Percentiles rank a stretch among this genome's conserved stretches.
phyloP scores from a whole-genome alignment of 768 basidiomycete genomes.

The Rhizopogon vulgaris region DNA sequence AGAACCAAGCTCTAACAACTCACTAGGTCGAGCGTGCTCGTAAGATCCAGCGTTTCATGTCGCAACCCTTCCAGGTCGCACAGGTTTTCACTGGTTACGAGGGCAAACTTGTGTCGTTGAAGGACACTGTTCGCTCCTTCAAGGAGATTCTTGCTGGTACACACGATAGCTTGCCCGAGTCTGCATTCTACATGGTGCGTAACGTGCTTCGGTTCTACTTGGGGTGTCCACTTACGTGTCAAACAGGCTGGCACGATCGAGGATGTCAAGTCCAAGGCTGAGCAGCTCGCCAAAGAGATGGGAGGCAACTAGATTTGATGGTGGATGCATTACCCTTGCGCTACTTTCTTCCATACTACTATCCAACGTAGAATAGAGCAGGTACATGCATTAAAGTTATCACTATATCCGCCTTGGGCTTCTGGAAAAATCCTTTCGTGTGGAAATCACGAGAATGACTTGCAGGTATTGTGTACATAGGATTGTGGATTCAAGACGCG shows the following conservation, averaged over 20 bases:
- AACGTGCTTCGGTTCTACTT: background rate
- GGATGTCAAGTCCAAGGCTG: constrained; percentile 96
- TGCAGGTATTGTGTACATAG: no score
- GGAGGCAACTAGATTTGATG: constrained; percentile 30
- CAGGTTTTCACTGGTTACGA: constrained; percentile 99
- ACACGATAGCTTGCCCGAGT: constrained; percentile 89
- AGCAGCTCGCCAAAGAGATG: constrained; percentile 95
- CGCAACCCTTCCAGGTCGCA: constrained; percentile 99
- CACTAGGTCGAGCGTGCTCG: constrained; percentile 89
- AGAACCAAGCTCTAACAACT: background rate
- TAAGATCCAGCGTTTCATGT: constrained; percentile 99
- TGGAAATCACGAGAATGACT: no score
- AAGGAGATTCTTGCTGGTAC: constrained; percentile 91
- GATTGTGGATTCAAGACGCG: background rate
- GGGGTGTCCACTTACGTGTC: constrained; percentile 1
- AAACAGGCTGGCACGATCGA: constrained; percentile 82
- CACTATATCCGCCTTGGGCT: background rate
- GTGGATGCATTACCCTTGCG: constrained; percentile 8
- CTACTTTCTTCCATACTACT: background rate
- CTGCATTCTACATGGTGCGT: constrained; percentile 93
- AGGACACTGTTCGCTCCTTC: constrained; percentile 96
- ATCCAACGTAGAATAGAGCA: constrained; percentile 8
- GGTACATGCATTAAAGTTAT: constrained; percentile 6
- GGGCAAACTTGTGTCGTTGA: constrained; percentile 93
- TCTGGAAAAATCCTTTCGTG: background rate